phyloP scores from a whole-genome alignment of 176 grass and related monocot species.

The Saccharum spontaneum region DNA sequence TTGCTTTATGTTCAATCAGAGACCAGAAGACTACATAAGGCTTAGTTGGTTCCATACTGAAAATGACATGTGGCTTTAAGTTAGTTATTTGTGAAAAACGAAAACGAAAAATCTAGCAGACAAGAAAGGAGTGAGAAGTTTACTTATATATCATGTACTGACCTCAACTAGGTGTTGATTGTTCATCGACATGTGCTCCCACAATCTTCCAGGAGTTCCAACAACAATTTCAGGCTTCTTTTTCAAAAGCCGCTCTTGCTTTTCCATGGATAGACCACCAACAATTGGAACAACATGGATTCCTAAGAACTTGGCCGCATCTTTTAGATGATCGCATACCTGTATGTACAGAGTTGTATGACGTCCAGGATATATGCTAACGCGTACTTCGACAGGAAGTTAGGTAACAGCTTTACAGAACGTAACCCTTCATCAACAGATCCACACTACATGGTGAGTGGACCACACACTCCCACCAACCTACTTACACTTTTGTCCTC shows the following conservation, averaged over 20 bases:
- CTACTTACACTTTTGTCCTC: neutral
- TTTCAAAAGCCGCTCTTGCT: constrained; percentile 88
- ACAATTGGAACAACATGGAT: constrained; percentile 80
- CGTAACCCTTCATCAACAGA: neutral
- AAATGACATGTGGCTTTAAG: neutral
- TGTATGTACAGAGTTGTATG: constrained; percentile 29
- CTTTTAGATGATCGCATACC: constrained; percentile 92
- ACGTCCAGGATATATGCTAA: neutral
- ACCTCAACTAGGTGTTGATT: constrained; percentile 82
- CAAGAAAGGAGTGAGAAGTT: neutral
- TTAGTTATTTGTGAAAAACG: neutral
- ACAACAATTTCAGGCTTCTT: constrained; percentile 86
- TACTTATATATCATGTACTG: constrained; percentile 22
- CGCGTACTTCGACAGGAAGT: neutral
- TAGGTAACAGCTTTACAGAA: neutral
- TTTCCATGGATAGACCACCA: constrained; percentile 90
- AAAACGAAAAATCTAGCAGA: neutral
- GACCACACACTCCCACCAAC: neutral
- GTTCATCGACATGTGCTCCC: constrained; percentile 87
- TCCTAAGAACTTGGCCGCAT: constrained; percentile 67
- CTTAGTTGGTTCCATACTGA: neutral
- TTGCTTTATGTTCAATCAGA: constrained; percentile 15
- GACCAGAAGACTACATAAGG: neutral
- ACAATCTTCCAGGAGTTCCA: constrained; percentile 91
- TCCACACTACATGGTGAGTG: neutral